Evolutionary conservation across 805 yeast genomes (phyloP).

Genomic region (Starmerella bombicola): DNA sequence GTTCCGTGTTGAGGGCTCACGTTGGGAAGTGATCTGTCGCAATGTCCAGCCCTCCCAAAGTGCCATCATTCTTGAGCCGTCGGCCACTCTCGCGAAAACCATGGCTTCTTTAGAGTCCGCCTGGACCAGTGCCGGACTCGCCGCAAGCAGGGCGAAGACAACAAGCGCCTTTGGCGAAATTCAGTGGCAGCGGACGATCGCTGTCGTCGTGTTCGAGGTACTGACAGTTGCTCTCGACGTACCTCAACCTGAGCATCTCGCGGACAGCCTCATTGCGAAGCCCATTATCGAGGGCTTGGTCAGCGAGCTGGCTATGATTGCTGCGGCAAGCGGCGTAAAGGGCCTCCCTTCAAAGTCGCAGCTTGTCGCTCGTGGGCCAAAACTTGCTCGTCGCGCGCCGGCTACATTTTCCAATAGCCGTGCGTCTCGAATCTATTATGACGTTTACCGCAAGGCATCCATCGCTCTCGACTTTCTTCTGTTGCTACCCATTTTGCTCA

Average conservation of each 20-base stretch:
- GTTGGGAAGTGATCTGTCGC: constrained; percentile 16
- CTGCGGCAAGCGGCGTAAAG: constrained; percentile 49
- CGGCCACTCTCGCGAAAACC: constrained; percentile 2
- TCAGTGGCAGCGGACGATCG: constrained; percentile 78
- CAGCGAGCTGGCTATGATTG: constrained; percentile 56
- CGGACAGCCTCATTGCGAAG: constrained; percentile 62
- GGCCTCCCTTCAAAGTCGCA: constrained; percentile 36
- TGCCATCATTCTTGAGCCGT: constrained; percentile 19
- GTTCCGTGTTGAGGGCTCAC: constrained; percentile 1
- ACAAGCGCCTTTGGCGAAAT: constrained; percentile 40
- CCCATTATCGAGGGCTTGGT: constrained; percentile 75
- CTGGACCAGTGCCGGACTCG: constrained; percentile 13
- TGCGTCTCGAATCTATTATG: constrained; percentile 53
- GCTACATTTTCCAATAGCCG: constrained; percentile 29
- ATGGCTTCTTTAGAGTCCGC: constrained; percentile 16
- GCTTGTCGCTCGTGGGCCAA: constrained; percentile 15
- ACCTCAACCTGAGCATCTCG: constrained; percentile 46
- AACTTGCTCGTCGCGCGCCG: constrained; percentile 22
- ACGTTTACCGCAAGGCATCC: constrained; percentile 45
- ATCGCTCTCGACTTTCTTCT: constrained; percentile 62
- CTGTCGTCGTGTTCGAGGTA: constrained; percentile 67
- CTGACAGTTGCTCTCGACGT: constrained; percentile 62
- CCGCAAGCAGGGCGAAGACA: constrained; percentile 28
- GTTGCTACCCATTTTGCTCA: constrained; percentile 74
- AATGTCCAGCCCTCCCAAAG: not conserved